Evolutionary conservation across 768 basidiomycete genomes (phyloP).

Genomic region (Gyrodon lividus): DNA sequence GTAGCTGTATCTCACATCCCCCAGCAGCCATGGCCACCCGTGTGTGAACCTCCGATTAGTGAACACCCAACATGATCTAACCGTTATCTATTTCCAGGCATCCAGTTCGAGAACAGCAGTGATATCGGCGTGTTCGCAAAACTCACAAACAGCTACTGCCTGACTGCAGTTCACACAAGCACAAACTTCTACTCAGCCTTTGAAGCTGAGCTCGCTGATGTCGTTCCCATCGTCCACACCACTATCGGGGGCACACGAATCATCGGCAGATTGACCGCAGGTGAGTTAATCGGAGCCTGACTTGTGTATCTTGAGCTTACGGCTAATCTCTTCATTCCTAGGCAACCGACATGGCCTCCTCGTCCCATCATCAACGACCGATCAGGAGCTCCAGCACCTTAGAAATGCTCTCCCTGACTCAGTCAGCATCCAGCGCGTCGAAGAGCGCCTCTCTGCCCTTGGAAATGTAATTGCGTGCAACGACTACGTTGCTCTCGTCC

Average conservation of each 20-base stretch:
- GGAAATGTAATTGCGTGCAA: conserved; percentile 99
- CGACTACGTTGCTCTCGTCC: conserved; percentile 98
- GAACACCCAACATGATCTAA: background rate
- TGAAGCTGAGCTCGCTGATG: conserved; percentile 89
- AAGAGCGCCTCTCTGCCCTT: conserved; percentile 94
- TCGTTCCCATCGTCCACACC: conserved; percentile 95
- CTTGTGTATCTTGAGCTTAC: background rate
- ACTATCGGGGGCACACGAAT: conserved; percentile 94
- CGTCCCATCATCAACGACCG: conserved; percentile 92
- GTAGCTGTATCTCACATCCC: background rate
- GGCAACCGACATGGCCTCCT: conserved; percentile 97
- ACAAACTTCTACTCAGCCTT: conserved; percentile 98
- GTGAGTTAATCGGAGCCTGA: conserved; percentile 36
- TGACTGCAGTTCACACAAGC: conserved; percentile 89
- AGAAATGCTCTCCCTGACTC: conserved; percentile 91
- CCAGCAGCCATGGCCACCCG: conserved; percentile 61
- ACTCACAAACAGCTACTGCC: conserved; percentile 97
- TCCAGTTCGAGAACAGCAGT: conserved; percentile 92
- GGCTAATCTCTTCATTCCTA: conserved; percentile 24
- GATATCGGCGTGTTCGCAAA: conserved; percentile 98
- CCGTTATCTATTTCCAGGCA: conserved; percentile 46
- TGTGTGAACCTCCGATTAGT: conserved; percentile 32
- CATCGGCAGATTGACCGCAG: conserved; percentile 89
- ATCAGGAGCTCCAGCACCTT: conserved; percentile 97
- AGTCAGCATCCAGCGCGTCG: conserved; percentile 94